A percentile compares a stretch with the other conserved stretches of the same genome.
These are phyloP conservation scores for Zygosaccharomyces lentus DNA, from an alignment of 805 yeast species.

Conservation along the genomic window DNA sequence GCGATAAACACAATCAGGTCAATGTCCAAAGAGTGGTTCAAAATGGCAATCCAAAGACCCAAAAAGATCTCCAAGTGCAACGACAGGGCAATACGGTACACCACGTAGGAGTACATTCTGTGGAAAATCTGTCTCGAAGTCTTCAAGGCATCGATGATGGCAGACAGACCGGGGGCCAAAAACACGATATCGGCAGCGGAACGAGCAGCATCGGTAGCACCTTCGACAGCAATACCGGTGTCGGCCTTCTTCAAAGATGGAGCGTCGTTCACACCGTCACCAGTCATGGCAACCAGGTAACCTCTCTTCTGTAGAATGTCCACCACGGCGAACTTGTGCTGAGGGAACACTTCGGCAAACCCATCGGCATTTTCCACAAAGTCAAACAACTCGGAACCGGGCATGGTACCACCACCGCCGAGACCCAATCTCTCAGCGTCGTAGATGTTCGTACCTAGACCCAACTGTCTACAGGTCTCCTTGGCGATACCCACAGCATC, in stretches of 20 bases:
- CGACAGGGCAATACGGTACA: constrained; percentile 95
- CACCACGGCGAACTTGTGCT: constrained; percentile 94
- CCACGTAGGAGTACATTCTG: constrained; percentile 98
- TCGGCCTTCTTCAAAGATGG: constrained; percentile 96
- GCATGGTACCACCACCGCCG: constrained; percentile 93
- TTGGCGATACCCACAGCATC: constrained; percentile 98
- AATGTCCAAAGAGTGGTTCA: constrained; percentile 81
- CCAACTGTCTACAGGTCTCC: constrained; percentile 97
- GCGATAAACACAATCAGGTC: constrained; percentile 94
- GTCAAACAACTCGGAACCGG: constrained; percentile 97
- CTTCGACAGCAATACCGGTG: constrained; percentile 97
- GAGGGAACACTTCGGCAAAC: constrained; percentile 98
- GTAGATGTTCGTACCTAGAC: constrained; percentile 93
- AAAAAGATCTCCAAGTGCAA: constrained; percentile 91
- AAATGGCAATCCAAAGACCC: constrained; percentile 95
- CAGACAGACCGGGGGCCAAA: constrained; percentile 93
- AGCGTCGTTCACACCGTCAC: constrained; percentile 99
- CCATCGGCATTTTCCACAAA: constrained; percentile 97
- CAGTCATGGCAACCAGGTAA: constrained; percentile 98
- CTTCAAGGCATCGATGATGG: constrained; percentile 90
- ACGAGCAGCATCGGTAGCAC: constrained; percentile 96
- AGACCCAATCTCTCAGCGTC: constrained; percentile 96
- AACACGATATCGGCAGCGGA: constrained; percentile 96
- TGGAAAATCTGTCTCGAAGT: constrained; percentile 97
- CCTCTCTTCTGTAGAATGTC: constrained; percentile 94